These are phyloP conservation scores for Zarea fungicola DNA, from an alignment of 2,329 filamentous ascomycete species.

Conservation along the genomic window DNA sequence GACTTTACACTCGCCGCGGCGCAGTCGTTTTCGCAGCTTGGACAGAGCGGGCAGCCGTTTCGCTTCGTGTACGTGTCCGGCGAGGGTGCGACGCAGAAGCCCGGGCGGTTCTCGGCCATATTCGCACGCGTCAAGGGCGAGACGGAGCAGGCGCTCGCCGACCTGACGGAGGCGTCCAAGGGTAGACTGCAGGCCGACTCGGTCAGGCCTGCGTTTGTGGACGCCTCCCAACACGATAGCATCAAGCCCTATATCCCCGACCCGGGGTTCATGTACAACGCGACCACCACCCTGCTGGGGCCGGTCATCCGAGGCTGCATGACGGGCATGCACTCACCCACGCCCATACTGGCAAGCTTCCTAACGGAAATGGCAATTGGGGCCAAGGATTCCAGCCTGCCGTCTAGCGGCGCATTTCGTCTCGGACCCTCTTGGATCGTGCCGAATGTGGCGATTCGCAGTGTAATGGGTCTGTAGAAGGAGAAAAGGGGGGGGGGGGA, in stretches of 20 bases:
- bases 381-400: slow-evolving; percentile 22
- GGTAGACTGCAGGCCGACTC: slow-evolving; percentile 49
- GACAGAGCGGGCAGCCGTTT: slow-evolving; percentile 44
- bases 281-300: slow-evolving; percentile 18
- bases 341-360: slow-evolving; percentile 38
- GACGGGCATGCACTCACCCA: slow-evolving; percentile 34
- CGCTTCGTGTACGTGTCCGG: slow-evolving; percentile 70
- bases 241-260: slow-evolving; percentile 39
- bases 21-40: slow-evolving; percentile 49
- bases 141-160: slow-evolving; percentile 55
- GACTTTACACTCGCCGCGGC: slow-evolving; percentile 61
- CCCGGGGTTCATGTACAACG: slow-evolving; percentile 17
- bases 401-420: slow-evolving; percentile 24
- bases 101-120: slow-evolving; percentile 48
- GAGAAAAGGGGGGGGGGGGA: neutral
- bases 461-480: slow-evolving; percentile 24
- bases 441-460: slow-evolving; percentile 30
- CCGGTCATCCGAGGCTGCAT: slow-evolving; percentile 20
- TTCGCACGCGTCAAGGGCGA: slow-evolving; percentile 64
- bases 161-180: slow-evolving; percentile 36
- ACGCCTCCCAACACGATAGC: slow-evolving; percentile 37
- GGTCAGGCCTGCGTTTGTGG: slow-evolving; percentile 56
- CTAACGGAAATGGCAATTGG: slow-evolving; percentile 43
- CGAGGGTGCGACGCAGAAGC: slow-evolving; percentile 52
- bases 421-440: slow-evolving; percentile 32